Percentiles rank a stretch among this genome's conserved stretches.
Conservation (phyloP, 2,329 filamentous ascomycete species). For the Colletotrichum sp. region DNA sequence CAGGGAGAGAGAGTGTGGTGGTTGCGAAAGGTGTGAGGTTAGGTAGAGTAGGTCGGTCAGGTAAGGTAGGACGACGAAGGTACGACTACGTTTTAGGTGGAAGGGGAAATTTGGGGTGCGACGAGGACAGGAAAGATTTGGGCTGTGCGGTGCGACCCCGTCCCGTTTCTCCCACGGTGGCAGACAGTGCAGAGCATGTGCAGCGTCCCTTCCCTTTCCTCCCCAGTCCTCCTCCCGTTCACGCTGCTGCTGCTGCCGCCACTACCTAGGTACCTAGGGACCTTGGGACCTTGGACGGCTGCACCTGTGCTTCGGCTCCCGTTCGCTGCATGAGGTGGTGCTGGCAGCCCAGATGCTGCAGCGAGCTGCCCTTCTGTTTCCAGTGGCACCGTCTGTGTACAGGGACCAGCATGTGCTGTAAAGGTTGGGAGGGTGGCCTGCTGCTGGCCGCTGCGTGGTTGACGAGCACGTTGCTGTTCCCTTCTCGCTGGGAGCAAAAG, state of each 20-base stretch:
- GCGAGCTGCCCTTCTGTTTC: not conserved
- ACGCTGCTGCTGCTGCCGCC: not conserved
- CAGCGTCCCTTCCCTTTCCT: not conserved
- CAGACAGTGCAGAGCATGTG: not conserved
- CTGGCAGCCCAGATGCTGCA: not conserved
- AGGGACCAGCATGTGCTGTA: not conserved
- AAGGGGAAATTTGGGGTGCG: conserved; percentile 24
- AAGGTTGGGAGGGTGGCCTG: not conserved
- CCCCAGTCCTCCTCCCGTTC: not conserved
- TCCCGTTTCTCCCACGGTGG: conserved; percentile 4
- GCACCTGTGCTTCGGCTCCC: not conserved
- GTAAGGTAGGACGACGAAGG: conserved; percentile 2
- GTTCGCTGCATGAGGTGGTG: not conserved
- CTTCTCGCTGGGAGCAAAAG: conserved; percentile 5
- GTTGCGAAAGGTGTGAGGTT: not conserved
- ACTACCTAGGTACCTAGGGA: not conserved
- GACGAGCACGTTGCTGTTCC: conserved; percentile 12
- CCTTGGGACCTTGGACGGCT: not conserved
- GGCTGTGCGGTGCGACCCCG: conserved; percentile 5
- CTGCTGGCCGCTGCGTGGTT: not conserved
- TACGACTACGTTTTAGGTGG: conserved; percentile 15
- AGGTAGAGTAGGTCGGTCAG: not conserved
- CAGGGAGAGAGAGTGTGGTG: conserved; percentile 17
- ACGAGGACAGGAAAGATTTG: conserved; percentile 18
- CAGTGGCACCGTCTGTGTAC: not conserved